Evolutionary conservation across 495 filamentous ascomycete species (phyloP).

Genomic region (Podospora pseudocomata): DNA sequence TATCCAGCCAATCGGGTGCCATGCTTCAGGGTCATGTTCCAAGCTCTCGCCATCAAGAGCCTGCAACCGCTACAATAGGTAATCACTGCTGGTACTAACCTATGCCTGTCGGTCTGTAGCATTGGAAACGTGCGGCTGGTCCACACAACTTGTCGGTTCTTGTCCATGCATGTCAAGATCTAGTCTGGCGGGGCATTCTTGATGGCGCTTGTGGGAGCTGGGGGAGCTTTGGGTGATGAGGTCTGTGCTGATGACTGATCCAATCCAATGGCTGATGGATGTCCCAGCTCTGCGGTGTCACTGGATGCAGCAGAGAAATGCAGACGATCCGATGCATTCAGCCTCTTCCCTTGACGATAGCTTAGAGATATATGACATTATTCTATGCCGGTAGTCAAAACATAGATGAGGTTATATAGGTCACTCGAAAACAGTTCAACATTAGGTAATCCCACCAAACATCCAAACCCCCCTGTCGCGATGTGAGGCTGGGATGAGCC

Average conservation of each 20-base stretch:
- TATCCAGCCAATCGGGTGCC: slow-evolving; percentile 20
- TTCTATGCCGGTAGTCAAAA: background rate
- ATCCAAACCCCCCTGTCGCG: background rate
- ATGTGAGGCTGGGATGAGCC: slow-evolving; percentile 1
- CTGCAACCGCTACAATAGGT: background rate
- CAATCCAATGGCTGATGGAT: background rate
- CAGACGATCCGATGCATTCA: background rate
- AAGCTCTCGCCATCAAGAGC: slow-evolving; percentile 14
- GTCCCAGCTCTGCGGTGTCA: slow-evolving; percentile 13
- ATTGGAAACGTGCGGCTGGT: background rate
- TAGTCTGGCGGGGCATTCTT: background rate
- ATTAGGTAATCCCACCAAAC: background rate
- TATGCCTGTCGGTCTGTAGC: background rate
- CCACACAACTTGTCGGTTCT: background rate
- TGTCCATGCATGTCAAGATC: background rate
- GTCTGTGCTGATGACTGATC: background rate
- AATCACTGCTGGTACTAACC: background rate
- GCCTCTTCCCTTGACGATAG: background rate
- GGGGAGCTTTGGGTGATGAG: background rate
- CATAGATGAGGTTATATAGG: too few species aligned
- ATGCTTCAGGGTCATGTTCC: slow-evolving; percentile 17
- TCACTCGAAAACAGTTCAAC: background rate
- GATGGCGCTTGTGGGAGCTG: background rate
- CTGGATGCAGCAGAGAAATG: background rate
- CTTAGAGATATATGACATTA: background rate